Conservation (phyloP, 352 stramenopile genomes). For the Phytophthora rubi region DNA sequence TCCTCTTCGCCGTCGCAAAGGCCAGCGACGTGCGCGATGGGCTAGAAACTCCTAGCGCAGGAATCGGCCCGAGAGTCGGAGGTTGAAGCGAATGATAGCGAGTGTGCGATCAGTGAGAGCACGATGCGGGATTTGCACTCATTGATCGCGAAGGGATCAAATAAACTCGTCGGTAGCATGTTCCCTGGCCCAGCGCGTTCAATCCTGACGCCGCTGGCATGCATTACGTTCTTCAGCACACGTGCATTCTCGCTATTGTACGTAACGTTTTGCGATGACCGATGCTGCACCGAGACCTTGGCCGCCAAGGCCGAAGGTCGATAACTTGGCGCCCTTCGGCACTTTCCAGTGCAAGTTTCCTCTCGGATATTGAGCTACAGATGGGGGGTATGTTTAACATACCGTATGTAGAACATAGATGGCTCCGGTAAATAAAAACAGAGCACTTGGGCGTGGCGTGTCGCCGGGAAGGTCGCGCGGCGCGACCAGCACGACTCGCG, state of each 20-base stretch:
- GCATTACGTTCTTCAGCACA: neutral
- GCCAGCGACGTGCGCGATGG: slow-evolving; percentile 6
- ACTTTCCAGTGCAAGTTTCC: slow-evolving; percentile 4
- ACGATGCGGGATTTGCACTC: slow-evolving; percentile 17
- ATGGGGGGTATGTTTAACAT: slow-evolving; percentile 18
- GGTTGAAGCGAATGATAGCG: slow-evolving; percentile 10
- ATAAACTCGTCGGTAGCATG: neutral
- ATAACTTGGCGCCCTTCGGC: neutral
- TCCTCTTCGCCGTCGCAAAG: neutral
- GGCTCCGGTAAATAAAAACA: slow-evolving; percentile 18
- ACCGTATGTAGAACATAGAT: slow-evolving; percentile 19
- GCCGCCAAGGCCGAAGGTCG: too few relatives aligned
- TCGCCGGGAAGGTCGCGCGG: neutral
- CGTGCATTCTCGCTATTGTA: too few relatives aligned
- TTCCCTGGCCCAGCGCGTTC: neutral
- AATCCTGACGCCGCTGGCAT: neutral
- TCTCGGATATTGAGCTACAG: slow-evolving; percentile 3
- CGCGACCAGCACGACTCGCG: neutral
- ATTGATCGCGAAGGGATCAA: slow-evolving; percentile 6
- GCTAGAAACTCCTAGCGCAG: slow-evolving; percentile 1
- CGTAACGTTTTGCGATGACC: neutral
- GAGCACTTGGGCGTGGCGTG: neutral
- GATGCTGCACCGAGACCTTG: neutral
- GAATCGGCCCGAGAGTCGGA: slow-evolving; percentile 8
- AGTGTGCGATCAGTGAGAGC: slow-evolving; percentile 19